These are phyloP conservation scores for Termitomyces sp. DNA, from an alignment of 768 basidiomycete genomes.

Conservation along the genomic window DNA sequence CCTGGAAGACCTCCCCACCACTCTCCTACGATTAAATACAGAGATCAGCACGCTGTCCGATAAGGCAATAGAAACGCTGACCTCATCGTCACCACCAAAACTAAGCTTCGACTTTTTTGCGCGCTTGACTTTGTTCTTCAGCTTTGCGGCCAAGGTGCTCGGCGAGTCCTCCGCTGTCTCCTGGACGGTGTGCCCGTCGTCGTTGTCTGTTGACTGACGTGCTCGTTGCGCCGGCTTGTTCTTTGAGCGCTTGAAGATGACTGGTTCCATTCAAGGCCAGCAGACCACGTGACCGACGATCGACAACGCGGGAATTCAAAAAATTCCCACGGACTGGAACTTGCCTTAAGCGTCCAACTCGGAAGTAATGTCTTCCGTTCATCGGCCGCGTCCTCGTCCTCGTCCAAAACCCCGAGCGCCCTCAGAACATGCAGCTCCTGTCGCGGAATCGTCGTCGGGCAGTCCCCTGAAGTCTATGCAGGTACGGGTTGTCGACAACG, in stretches of 20 bases:
- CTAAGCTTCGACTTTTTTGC: conserved; percentile 66
- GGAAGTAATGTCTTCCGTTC: conserved; percentile 21
- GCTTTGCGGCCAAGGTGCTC: conserved; percentile 53
- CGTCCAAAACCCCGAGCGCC: conserved; percentile 36
- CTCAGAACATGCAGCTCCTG: conserved; percentile 11
- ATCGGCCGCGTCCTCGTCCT: conserved; percentile 37
- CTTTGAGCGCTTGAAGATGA: conserved; percentile 48
- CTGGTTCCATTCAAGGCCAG: conserved; percentile 29
- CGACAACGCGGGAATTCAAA: conserved; percentile 17
- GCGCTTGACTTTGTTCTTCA: conserved; percentile 70
- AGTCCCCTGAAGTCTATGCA: conserved; percentile 11
- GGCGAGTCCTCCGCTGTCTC: conserved; percentile 46
- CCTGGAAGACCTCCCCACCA: conserved; percentile 61
- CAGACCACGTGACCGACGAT: conserved; percentile 28
- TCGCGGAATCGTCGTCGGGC: conserved; percentile 15
- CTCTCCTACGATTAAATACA: conserved; percentile 41
- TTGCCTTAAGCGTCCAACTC: conserved; percentile 23
- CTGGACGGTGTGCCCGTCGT: conserved; percentile 14
- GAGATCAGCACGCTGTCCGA: conserved; percentile 21
- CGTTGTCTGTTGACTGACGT: conserved; percentile 34
- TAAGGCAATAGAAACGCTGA: conserved; percentile 24
- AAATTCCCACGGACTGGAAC: conserved; percentile 38
- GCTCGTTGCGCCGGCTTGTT: conserved; percentile 33
- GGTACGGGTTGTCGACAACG: conserved; percentile 45
- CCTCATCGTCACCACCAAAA: conserved; percentile 66